A percentile compares a stretch with the other conserved stretches of the same genome.
Conservation (phyloP, 768 basidiomycete genomes). For the Leccinum arenicola region DNA sequence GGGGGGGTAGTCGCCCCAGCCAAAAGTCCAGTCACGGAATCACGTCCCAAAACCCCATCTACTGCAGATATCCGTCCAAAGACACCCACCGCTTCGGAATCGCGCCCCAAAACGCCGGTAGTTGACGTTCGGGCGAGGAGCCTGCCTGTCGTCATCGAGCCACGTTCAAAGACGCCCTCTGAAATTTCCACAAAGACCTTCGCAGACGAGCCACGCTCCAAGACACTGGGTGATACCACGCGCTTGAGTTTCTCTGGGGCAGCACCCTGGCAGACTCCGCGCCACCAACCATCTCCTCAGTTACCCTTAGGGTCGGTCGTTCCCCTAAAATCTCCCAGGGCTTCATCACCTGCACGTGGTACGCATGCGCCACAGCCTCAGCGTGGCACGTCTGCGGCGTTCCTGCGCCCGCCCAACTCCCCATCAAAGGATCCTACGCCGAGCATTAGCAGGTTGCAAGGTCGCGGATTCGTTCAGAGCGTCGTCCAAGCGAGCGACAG, state of each 20-base stretch:
- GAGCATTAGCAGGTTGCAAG: slow-evolving; percentile 77
- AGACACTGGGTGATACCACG: slow-evolving; percentile 17
- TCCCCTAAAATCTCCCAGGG: slow-evolving; percentile 21
- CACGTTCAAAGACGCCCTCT: slow-evolving; percentile 19
- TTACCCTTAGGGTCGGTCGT: slow-evolving; percentile 29
- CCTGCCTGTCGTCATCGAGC: slow-evolving; percentile 8
- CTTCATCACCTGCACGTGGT: slow-evolving; percentile 41
- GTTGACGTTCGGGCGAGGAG: slow-evolving; percentile 15
- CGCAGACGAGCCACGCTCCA: slow-evolving; percentile 21
- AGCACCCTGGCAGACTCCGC: slow-evolving; percentile 23
- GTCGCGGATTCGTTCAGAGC: slow-evolving; percentile 82
- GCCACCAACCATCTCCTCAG: slow-evolving; percentile 33
- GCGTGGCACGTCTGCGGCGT: slow-evolving; percentile 50
- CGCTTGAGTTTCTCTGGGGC: slow-evolving; percentile 16
- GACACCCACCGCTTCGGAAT: slow-evolving; percentile 15
- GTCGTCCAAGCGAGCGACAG: slow-evolving; percentile 70
- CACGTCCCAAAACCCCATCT: slow-evolving; percentile 21
- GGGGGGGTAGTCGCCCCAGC: slow-evolving; percentile 10
- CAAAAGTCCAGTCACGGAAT: slow-evolving; percentile 14
- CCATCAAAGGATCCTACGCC: slow-evolving; percentile 72
- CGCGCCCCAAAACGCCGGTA: slow-evolving; percentile 22
- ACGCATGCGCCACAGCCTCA: slow-evolving; percentile 41
- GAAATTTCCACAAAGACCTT: slow-evolving; percentile 13
- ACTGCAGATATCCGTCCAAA: slow-evolving; percentile 20
- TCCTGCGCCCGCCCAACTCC: slow-evolving; percentile 47